Percentiles rank a stretch among this genome's conserved stretches.
phyloP scores from a whole-genome alignment of 75 land plant species.

The Picea glauca region DNA sequence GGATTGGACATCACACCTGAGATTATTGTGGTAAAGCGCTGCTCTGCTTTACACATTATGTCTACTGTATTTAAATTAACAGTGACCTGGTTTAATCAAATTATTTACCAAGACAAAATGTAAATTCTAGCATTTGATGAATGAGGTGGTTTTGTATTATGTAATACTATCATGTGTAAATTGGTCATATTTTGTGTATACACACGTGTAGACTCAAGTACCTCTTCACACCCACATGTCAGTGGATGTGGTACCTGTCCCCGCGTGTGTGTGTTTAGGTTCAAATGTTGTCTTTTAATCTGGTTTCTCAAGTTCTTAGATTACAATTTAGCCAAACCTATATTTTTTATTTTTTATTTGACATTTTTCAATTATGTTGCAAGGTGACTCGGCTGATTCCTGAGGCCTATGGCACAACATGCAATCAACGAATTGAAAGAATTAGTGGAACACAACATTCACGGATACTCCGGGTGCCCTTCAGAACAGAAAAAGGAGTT shows the following conservation, averaged over 20 bases:
- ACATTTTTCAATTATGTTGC: not conserved
- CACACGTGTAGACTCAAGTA: not conserved
- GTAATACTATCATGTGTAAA: not conserved
- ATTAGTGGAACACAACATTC: constrained; percentile 55
- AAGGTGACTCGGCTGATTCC: constrained; percentile 76
- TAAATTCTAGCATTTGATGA: not conserved
- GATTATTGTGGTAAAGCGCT: constrained; percentile 53
- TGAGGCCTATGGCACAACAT: constrained; percentile 64
- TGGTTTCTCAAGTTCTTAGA: not conserved
- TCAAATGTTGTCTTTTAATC: not conserved
- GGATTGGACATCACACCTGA: constrained; percentile 52
- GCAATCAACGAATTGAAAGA: constrained; percentile 62
- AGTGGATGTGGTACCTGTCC: no score
- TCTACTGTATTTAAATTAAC: not conserved
- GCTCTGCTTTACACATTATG: not conserved
- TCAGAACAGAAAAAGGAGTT: constrained; percentile 56
- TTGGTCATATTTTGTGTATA: not conserved
- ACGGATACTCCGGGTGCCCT: constrained; percentile 58
- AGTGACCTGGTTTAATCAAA: not conserved
- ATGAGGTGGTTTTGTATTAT: not conserved
- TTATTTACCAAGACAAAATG: not conserved
- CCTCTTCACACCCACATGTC: no score
- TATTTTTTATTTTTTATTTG: not conserved
- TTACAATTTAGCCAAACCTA: not conserved
- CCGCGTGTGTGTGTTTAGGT: not conserved